A percentile compares a stretch with the other conserved stretches of the same genome.
Conservation (phyloP, 2,329 filamentous ascomycete genomes). For the Plectosphaerella plurivora region DNA sequence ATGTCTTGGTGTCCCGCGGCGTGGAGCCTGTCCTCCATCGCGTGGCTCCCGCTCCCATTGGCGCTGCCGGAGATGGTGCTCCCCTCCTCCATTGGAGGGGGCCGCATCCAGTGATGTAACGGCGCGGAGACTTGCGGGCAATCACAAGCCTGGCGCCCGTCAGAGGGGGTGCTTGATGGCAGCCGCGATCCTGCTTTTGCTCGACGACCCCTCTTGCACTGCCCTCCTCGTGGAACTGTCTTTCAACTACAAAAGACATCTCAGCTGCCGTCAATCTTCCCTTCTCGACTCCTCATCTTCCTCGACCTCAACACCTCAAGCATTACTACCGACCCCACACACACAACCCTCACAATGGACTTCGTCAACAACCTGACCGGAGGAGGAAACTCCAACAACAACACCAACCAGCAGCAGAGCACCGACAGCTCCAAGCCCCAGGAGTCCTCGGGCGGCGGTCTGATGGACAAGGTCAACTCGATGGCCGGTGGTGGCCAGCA, state of each 20-base stretch:
- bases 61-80: not conserved
- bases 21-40: constrained; percentile 2
- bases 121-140: not conserved
- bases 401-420: constrained; percentile 21
- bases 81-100: not conserved
- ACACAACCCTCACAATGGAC: constrained; percentile 39
- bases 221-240: constrained; percentile 1
- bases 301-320: not conserved
- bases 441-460: constrained; percentile 39
- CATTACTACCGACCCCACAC: too few relatives aligned
- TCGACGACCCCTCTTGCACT: not conserved
- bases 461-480: constrained; percentile 67
- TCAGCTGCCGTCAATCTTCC: not conserved
- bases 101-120: constrained; percentile 1
- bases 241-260: constrained; percentile 2
- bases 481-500: constrained; percentile 68
- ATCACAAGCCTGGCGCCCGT: not conserved
- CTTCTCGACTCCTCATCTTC: not conserved
- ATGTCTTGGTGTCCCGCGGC: constrained; percentile 4
- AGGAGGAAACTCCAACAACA: constrained; percentile 23
- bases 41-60: not conserved
- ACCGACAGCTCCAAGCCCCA: constrained; percentile 23
- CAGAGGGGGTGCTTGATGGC: not conserved
- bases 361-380: constrained; percentile 48
- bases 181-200: not conserved